Evolutionary conservation across 371 early-diverging fungal genomes (phyloP).

Genomic region (Entomophthora muscae): DNA sequence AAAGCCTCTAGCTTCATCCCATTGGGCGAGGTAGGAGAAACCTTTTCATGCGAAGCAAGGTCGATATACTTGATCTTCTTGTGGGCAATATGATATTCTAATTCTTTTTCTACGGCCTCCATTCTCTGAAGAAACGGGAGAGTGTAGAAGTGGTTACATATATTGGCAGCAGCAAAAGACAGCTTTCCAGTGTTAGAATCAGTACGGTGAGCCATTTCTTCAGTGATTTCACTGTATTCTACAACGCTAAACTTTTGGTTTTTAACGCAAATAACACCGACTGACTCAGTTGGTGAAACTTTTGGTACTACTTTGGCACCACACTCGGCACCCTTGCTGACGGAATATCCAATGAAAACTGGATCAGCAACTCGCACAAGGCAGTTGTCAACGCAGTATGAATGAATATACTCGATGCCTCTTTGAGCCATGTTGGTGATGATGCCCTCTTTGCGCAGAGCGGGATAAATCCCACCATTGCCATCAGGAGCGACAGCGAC

Average conservation of each 20-base stretch:
- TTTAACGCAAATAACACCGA: slow-evolving; percentile 83
- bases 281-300: slow-evolving; percentile 64
- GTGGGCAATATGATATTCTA: slow-evolving; percentile 88
- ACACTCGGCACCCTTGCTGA: slow-evolving; percentile 68
- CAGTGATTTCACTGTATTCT: slow-evolving; percentile 87
- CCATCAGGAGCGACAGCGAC: slow-evolving; percentile 75
- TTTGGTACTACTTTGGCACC: slow-evolving; percentile 90
- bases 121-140: slow-evolving; percentile 72
- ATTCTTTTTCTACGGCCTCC: slow-evolving; percentile 52
- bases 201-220: slow-evolving; percentile 44
- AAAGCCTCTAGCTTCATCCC: slow-evolving; percentile 94
- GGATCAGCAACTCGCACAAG: slow-evolving; percentile 89
- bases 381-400: slow-evolving; percentile 92
- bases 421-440: slow-evolving; percentile 53
- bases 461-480: slow-evolving; percentile 79
- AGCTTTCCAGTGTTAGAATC: slow-evolving; percentile 41
- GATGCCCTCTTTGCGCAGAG: slow-evolving; percentile 57
- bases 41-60: slow-evolving; percentile 46
- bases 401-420: slow-evolving; percentile 67
- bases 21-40: slow-evolving; percentile 60
- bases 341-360: slow-evolving; percentile 74
- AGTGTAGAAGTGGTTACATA: slow-evolving; percentile 95
- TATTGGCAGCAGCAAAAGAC: slow-evolving; percentile 82
- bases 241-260: slow-evolving; percentile 71
- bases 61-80: slow-evolving; percentile 93